Conservation (phyloP, 495 filamentous ascomycete genomes). For the Neurospora sp. region DNA sequence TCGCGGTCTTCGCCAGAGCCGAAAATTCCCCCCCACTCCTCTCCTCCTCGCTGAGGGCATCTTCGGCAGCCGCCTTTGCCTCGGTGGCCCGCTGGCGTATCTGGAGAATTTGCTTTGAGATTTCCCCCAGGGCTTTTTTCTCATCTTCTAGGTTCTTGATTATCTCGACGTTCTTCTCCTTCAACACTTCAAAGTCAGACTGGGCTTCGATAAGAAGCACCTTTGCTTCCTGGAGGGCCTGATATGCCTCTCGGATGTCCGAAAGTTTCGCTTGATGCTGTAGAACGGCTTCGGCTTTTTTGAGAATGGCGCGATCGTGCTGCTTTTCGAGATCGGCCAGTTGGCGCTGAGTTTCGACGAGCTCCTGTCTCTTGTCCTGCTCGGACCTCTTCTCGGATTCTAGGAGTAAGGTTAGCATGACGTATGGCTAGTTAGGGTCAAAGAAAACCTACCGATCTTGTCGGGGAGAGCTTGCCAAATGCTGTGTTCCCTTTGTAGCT, state of each 20-base stretch:
- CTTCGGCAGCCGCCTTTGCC: slow-evolving; percentile 13
- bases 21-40: slow-evolving; percentile 20
- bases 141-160: slow-evolving; percentile 39
- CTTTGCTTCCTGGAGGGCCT: slow-evolving; percentile 55
- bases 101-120: slow-evolving; percentile 14
- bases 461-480: slow-evolving; percentile 58
- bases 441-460: slow-evolving; percentile 47
- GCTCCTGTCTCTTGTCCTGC: slow-evolving; percentile 28
- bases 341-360: slow-evolving; percentile 29
- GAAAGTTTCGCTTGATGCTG: slow-evolving; percentile 49
- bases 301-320: slow-evolving; percentile 46
- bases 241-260: slow-evolving; percentile 46
- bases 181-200: slow-evolving; percentile 62
- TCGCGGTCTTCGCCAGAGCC: slow-evolving; percentile 26
- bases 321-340: slow-evolving; percentile 30
- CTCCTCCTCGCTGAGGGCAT: slow-evolving; percentile 24
- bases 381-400: slow-evolving; percentile 43
- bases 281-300: slow-evolving; percentile 54
- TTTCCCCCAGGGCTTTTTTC: slow-evolving; percentile 6
- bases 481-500: slow-evolving; percentile 50
- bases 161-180: slow-evolving; percentile 50
- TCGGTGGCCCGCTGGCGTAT: slow-evolving; percentile 19
- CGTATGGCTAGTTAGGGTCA: slow-evolving; percentile 9
- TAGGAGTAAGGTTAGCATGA: slow-evolving; percentile 21
- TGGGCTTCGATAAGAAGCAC: slow-evolving; percentile 64